Conservation (phyloP, 1,284 basidiomycete species). For the Moesziomyces sp. region DNA sequence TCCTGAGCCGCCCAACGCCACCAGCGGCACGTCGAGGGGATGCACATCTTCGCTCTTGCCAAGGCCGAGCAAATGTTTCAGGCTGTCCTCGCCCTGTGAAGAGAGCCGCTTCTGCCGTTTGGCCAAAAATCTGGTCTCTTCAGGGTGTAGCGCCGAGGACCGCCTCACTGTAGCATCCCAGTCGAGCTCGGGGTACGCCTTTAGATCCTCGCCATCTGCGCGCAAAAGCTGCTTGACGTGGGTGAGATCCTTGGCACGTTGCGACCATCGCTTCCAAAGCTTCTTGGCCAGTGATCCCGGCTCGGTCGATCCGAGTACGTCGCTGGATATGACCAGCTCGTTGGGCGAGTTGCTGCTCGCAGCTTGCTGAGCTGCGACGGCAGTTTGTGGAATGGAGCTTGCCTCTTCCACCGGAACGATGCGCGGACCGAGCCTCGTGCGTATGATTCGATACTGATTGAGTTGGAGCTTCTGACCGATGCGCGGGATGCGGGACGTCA, state of each 20-base stretch:
- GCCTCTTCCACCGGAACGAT: conserved; percentile 36
- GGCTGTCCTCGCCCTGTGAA: conserved; percentile 27
- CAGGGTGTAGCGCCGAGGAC: conserved; percentile 45
- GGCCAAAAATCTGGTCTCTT: conserved; percentile 46
- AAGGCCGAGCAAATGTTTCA: conserved; percentile 47
- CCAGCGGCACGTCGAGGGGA: conserved; percentile 63
- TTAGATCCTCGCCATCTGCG: conserved; percentile 34
- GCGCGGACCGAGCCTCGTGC: conserved; percentile 27
- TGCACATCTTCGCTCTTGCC: conserved; percentile 60
- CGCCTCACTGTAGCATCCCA: conserved; percentile 58
- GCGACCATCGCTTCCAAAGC: conserved; percentile 47
- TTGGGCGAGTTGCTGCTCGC: not conserved
- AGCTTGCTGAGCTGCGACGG: not conserved
- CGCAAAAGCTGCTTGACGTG: conserved; percentile 45
- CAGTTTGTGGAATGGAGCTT: not conserved
- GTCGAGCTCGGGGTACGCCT: conserved; percentile 58
- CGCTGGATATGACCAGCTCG: conserved; percentile 41
- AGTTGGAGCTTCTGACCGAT: conserved; percentile 34
- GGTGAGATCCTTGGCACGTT: conserved; percentile 50
- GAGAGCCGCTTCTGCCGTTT: conserved; percentile 38
- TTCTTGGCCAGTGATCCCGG: conserved; percentile 21
- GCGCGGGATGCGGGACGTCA: conserved; percentile 54
- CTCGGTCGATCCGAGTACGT: conserved; percentile 30
- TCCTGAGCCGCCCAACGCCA: conserved; percentile 66
- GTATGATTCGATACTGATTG: conserved; percentile 31